Evolutionary conservation across 495 filamentous ascomycete species (phyloP).

Genomic region (Viridothelium virens): DNA sequence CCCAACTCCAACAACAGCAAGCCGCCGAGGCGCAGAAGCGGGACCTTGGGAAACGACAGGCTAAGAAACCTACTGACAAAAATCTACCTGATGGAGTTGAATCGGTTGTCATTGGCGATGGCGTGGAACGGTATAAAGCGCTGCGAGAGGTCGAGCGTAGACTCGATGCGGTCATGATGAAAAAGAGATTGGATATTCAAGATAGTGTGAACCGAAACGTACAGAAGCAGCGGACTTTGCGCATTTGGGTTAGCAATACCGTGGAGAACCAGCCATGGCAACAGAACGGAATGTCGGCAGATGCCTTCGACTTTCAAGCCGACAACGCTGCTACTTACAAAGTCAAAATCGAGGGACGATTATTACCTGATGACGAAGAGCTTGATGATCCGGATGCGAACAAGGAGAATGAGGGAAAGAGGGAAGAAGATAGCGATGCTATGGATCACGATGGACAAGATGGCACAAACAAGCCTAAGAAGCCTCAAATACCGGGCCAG

Average conservation of each 20-base stretch:
- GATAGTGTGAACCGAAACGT: constrained; percentile 72
- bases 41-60: constrained; percentile 65
- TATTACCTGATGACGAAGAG: constrained; percentile 44
- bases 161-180: constrained; percentile 88
- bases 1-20: constrained; percentile 50
- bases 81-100: constrained; percentile 86
- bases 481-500: constrained; percentile 39
- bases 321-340: constrained; percentile 67
- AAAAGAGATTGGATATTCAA: constrained; percentile 84
- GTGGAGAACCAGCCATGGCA: constrained; percentile 95
- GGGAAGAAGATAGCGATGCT: constrained; percentile 46
- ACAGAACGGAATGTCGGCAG: constrained; percentile 37
- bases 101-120: constrained; percentile 68
- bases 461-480: constrained; percentile 34
- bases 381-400: constrained; percentile 50
- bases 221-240: constrained; percentile 76
- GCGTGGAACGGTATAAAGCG: constrained; percentile 70
- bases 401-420: constrained; percentile 50
- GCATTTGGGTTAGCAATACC: constrained; percentile 94
- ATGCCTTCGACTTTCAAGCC: constrained; percentile 65
- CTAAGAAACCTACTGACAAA: constrained; percentile 86
- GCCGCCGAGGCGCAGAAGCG: constrained; percentile 46
- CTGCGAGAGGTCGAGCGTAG: constrained; percentile 81
- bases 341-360: constrained; percentile 86
- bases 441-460: constrained; percentile 54